Evolutionary conservation across 2,329 filamentous ascomycete species (phyloP).

Genomic region (Talaromyces sp.): DNA sequence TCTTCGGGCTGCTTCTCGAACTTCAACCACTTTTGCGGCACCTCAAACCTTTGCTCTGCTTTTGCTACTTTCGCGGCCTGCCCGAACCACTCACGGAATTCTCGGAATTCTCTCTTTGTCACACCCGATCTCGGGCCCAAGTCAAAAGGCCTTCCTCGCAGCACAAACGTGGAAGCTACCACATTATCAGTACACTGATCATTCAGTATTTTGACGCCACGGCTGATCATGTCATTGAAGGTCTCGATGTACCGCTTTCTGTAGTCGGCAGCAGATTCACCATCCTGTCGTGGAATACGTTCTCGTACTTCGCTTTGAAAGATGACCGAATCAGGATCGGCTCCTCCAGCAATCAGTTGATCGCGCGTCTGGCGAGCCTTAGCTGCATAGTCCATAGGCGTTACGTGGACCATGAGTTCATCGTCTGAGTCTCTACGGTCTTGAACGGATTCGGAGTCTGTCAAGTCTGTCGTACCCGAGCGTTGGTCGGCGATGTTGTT

Average conservation of each 20-base stretch:
- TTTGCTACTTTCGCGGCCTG: background rate
- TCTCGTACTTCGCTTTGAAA: background rate
- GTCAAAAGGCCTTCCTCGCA: background rate
- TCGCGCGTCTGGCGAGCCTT: background rate
- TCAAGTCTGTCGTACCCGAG: background rate
- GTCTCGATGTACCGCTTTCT: background rate
- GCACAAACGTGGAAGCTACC: background rate
- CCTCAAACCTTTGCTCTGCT: background rate
- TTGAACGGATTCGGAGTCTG: background rate
- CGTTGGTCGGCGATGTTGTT: background rate
- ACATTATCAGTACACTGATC: background rate
- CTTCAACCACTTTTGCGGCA: background rate
- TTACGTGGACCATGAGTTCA: background rate
- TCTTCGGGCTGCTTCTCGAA: background rate
- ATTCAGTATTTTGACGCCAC: background rate
- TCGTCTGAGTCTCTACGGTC: background rate
- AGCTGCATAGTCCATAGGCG: background rate
- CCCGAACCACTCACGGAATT: background rate
- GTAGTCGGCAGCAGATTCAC: background rate
- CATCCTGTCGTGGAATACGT: background rate
- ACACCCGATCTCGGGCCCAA: background rate
- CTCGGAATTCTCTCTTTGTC: background rate
- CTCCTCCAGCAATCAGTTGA: background rate
- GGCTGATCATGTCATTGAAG: background rate
- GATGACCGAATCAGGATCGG: background rate